A percentile compares a stretch with the other conserved stretches of the same genome.
Evolutionary conservation across 2,329 filamentous ascomycete genomes (phyloP).

Genomic region (Zasmidium angulare): DNA sequence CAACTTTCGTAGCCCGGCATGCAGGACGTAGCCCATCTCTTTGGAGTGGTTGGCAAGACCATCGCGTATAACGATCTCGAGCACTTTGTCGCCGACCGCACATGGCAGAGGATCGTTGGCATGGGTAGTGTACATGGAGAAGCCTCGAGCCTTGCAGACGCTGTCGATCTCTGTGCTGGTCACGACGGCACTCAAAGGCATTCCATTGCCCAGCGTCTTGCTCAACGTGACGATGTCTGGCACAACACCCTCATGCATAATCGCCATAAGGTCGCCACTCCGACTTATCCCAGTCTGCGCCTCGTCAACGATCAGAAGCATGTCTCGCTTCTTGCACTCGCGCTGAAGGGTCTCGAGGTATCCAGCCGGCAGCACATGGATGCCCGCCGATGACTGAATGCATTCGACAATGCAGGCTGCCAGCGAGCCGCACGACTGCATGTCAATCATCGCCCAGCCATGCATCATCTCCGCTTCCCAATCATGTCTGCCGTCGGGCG

Average conservation of each 20-base stretch:
- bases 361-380: conserved; percentile 58
- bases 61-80: conserved; percentile 34
- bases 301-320: conserved; percentile 61
- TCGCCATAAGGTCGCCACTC: conserved; percentile 58
- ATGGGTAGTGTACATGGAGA: conserved; percentile 34
- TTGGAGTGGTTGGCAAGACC: conserved; percentile 23
- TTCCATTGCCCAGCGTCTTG: conserved; percentile 33
- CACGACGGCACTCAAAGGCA: conserved; percentile 31
- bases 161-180: conserved; percentile 27
- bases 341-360: conserved; percentile 58
- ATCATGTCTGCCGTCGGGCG: conserved; percentile 60
- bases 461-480: conserved; percentile 65
- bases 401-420: conserved; percentile 64
- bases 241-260: conserved; percentile 47
- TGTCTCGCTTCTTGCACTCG: conserved; percentile 55
- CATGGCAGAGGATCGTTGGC: conserved; percentile 33
- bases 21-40: conserved; percentile 24
- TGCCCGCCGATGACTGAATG: conserved; percentile 60
- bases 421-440: conserved; percentile 59
- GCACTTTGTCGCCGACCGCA: conserved; percentile 31
- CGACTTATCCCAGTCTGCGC: conserved; percentile 61
- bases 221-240: conserved; percentile 50
- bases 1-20: conserved; percentile 23
- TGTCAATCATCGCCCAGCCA: conserved; percentile 61
- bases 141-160: conserved; percentile 22